Base-by-base conservation (phyloP, 148 eudicot genomes). In the Euryodendron excelsum region DNA sequence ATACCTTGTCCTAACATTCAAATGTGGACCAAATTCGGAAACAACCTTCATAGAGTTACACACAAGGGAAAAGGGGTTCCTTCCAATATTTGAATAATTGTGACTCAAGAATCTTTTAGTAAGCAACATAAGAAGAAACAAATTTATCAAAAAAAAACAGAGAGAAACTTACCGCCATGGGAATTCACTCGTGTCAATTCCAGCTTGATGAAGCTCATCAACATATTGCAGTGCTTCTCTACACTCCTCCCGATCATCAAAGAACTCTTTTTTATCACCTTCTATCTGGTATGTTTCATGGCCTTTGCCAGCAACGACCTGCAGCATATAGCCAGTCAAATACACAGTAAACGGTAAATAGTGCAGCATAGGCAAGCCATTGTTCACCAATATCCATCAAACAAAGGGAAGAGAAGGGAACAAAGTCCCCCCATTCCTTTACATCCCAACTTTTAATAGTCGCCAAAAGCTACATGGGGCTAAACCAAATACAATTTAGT, bases 291-390 rank as follows among this genome's bases (percentile, higher is more conserved):
- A 79, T 37, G 93, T 82, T 77, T 91, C 97, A 80, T 96, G 92
- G 70, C 99, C 99, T 87, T 92, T 96, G 11, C 99, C 99, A 80
- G 99, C 87, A 63, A 96, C 97, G 73, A 96, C 98, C 99, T 93
- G 79, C 85, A 86, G 50, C 78, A 76, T 37, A 72, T 64, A 23
- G 31, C 45, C 23, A 45, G 48, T 69, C 31, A 60, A 25, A 61
- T 41, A 37, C 20, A 6, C 25, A 66, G 2, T 36, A 75, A 75
- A 45, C 2, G 20, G 18, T 62, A 2, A 45, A 61, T 31, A 15
- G 15, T 61, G 44, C 27, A 61, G 69, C 23, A 20, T 4, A 28
- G 27, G 56, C 28, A 75, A 75, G 56, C 33, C 9, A 60, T 17
- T 62, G 27, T 30, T 25, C 23, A 45, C 37, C 21, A 13, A n/a